A percentile compares a stretch with the other conserved stretches of the same genome.
Conservation (phyloP, 169 alveolate species). For the Plasmodium chabaudi region DNA sequence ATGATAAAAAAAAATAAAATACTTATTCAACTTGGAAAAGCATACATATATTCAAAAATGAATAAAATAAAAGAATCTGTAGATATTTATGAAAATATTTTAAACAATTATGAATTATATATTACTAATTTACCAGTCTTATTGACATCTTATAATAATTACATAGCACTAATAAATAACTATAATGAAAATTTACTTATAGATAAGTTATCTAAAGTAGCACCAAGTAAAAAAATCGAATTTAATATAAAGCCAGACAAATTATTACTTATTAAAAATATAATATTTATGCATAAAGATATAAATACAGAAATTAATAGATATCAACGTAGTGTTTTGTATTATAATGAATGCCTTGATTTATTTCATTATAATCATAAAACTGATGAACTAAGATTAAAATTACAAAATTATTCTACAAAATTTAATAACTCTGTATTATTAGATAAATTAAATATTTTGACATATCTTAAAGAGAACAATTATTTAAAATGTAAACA, state of each 20-base stretch:
- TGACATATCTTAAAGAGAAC: constrained; percentile 6
- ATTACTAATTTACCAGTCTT: not conserved
- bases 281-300: constrained; percentile 13
- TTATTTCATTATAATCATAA: not conserved
- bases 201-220: not conserved
- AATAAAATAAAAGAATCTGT: constrained; percentile 50
- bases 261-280: constrained; percentile 20
- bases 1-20: constrained; percentile 13
- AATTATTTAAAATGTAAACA: constrained; percentile 49
- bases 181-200: not conserved
- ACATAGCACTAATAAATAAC: constrained; percentile 53
- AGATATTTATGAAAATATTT: constrained; percentile 42
- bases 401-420: constrained; percentile 9
- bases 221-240: no score
- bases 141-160: constrained; percentile 49
- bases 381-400: constrained; percentile 32
- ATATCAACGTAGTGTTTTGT: not conserved
- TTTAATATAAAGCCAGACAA: constrained; percentile 38
- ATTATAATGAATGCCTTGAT: constrained; percentile 30
- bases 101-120: constrained; percentile 12
- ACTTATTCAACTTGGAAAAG: constrained; percentile 31
- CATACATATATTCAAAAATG: constrained; percentile 47
- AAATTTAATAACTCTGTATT: constrained; percentile 24
- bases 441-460: constrained; percentile 25
- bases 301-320: not conserved